Base-by-base conservation (phyloP, 208 protist genomes). In the Leishmania major region DNA sequence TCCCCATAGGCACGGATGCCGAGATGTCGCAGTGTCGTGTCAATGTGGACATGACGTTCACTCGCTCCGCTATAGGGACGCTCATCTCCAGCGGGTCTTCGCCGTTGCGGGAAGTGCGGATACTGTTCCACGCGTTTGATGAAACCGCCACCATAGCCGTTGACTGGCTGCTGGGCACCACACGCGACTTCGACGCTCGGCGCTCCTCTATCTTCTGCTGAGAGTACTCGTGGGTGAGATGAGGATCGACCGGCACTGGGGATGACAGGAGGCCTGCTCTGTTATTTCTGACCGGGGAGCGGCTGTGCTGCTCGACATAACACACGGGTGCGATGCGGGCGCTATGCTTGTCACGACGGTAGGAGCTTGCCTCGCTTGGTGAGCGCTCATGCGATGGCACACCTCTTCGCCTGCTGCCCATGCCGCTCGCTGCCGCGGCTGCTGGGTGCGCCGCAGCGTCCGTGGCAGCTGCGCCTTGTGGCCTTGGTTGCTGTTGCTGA, bases 31-130 rank as follows among this genome's bases (percentile, higher is more conserved):
- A 43, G 59, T 82, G 82, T 49, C n/a, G n/a, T 28, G n/a, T 2
- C 13, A 25, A 80, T 1, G 64, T 5, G 28, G 64, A n/a, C 47
- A 19, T 59, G 22, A 11, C 28, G 40, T 62, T 60, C 59, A 81
- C 73, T 49, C 82, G 82, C 17, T 81, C 72, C 1, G 82, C 82
- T 31, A 79, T 85, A n/a, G 82, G 82, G 22, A 55, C 74, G 77
- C 77, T 76, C 82, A 85, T 85, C 62, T 85, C 82, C 51, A 85
- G 75, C n/a, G 59, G 77, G 49, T 85, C 82, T 35, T 83, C 83
- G 53, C 47, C 60, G 57, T 35, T 75, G 75, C 78, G 81, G 22
- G 84, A 77, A 6, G 79, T 76, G 78, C 79, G 83, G 74, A 62
- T 78, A 70, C 82, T 88, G 84, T 87, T 86, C 69, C 82, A 74